These are phyloP conservation scores for Eutrema japonicum DNA, from an alignment of 345 rosid genomes.

Conservation along the genomic window DNA sequence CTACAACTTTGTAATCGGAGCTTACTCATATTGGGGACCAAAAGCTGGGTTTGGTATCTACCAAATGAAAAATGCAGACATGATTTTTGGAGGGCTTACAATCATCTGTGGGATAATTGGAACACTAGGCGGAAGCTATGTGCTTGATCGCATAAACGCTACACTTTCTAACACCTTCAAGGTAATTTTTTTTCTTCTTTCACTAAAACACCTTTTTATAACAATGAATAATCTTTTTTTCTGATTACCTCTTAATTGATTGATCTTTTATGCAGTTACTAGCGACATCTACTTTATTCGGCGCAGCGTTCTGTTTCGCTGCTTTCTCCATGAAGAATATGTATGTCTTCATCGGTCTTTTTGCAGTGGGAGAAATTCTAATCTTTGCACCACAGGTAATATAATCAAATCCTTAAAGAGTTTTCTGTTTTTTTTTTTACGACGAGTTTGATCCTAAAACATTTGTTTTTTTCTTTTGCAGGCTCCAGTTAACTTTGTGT, in stretches of 20 bases:
- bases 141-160: conserved; percentile 71
- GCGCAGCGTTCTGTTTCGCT: conserved; percentile 76
- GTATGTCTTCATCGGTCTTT: conserved; percentile 76
- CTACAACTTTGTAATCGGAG: conserved; percentile 94
- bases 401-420: background rate
- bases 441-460: background rate
- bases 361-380: conserved; percentile 82
- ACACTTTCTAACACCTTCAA: conserved; percentile 90
- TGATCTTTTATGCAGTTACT: conserved; percentile 66
- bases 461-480: conserved; percentile 40
- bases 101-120: conserved; percentile 87
- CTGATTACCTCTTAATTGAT: conserved; percentile 15
- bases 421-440: background rate
- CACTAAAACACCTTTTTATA: background rate
- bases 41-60: conserved; percentile 95
- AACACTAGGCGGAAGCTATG: conserved; percentile 75
- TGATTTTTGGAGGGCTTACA: conserved; percentile 93
- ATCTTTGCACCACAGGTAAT: conserved; percentile 96
- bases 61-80: conserved; percentile 83
- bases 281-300: conserved; percentile 70
- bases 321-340: conserved; percentile 81
- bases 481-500: conserved; percentile 95
- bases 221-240: background rate
- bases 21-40: conserved; percentile 99
- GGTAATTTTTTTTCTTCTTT: conserved; percentile 42